Evolutionary conservation across 495 filamentous ascomycete species (phyloP).

Genomic region (Thermochaetoides thermophila): DNA sequence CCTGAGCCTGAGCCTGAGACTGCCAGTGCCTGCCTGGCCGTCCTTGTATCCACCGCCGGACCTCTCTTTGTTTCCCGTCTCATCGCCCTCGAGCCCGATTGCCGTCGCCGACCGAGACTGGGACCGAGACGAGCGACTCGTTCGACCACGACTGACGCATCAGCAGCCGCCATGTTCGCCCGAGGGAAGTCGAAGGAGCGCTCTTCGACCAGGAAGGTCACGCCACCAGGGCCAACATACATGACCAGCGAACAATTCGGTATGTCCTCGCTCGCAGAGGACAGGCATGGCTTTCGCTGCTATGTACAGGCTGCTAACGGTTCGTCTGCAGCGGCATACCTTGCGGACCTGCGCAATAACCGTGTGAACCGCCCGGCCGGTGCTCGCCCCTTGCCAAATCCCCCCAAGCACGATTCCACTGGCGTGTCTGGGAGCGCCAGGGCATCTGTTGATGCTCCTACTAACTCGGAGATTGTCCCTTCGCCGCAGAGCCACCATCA

Average conservation of each 20-base stretch:
- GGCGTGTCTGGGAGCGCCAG: constrained; percentile 15
- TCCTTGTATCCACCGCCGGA: too few relatives aligned
- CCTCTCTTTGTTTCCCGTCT: too few relatives aligned
- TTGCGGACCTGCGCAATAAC: constrained; percentile 67
- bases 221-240: constrained; percentile 60
- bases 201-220: constrained; percentile 39
- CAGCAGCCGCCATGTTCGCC: constrained; percentile 17
- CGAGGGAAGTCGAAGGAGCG: constrained; percentile 21
- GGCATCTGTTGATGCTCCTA: constrained; percentile 21
- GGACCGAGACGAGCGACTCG: neutral
- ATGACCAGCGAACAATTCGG: constrained; percentile 83
- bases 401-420: constrained; percentile 18
- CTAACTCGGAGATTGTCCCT: constrained; percentile 27
- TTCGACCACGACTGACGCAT: neutral
- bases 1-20: too few relatives aligned
- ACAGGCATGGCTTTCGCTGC: constrained; percentile 3
- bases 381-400: constrained; percentile 63
- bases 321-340: constrained; percentile 55
- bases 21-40: too few relatives aligned
- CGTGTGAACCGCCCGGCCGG: constrained; percentile 62
- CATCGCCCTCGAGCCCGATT: too few relatives aligned
- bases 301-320: too few relatives aligned
- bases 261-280: constrained; percentile 24
- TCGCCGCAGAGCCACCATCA: constrained; percentile 15
- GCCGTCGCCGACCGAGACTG: neutral